A percentile compares a stretch with the other conserved stretches of the same genome.
Evolutionary conservation across 2,329 filamentous ascomycete species (phyloP).

Genomic region (Podosphaera xanthii): DNA sequence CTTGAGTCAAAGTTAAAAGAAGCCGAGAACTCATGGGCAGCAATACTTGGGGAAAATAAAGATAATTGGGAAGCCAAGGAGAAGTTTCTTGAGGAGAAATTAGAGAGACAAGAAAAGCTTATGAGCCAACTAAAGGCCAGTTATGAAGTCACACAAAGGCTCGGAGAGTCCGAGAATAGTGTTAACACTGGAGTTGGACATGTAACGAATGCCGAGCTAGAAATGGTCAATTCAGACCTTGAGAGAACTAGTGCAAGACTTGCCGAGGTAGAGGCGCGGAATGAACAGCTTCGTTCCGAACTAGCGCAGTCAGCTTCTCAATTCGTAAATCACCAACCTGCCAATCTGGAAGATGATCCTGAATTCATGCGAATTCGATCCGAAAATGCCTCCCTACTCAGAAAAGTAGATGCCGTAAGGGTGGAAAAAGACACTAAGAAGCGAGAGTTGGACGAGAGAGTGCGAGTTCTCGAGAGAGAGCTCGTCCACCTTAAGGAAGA

Average conservation of each 20-base stretch:
- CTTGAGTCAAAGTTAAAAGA: slow-evolving; percentile 69
- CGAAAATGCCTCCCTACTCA: slow-evolving; percentile 77
- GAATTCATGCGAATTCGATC: slow-evolving; percentile 69
- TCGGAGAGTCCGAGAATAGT: slow-evolving; percentile 47
- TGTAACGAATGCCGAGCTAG: slow-evolving; percentile 71
- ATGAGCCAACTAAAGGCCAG: slow-evolving; percentile 89
- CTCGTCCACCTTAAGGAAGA: slow-evolving; percentile 53
- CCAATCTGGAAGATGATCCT: slow-evolving; percentile 67
- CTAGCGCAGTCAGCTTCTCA: slow-evolving; percentile 72
- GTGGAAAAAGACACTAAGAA: slow-evolving; percentile 68
- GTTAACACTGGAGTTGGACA: slow-evolving; percentile 34
- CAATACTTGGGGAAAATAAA: slow-evolving; percentile 76
- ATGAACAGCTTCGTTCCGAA: slow-evolving; percentile 79
- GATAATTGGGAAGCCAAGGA: slow-evolving; percentile 95
- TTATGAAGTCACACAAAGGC: slow-evolving; percentile 83
- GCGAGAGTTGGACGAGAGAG: slow-evolving; percentile 49
- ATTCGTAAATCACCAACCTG: slow-evolving; percentile 30
- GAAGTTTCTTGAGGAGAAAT: slow-evolving; percentile 71
- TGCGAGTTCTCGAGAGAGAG: slow-evolving; percentile 63
- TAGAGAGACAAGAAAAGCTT: slow-evolving; percentile 79
- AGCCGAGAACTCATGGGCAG: slow-evolving; percentile 72
- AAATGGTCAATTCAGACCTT: slow-evolving; percentile 77
- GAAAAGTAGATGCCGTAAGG: slow-evolving; percentile 63
- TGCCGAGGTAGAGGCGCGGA: slow-evolving; percentile 78
- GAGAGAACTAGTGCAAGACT: slow-evolving; percentile 72